Base-by-base conservation (phyloP, 371 early-diverging fungal species). In the Actinomucor elegans region DNA sequence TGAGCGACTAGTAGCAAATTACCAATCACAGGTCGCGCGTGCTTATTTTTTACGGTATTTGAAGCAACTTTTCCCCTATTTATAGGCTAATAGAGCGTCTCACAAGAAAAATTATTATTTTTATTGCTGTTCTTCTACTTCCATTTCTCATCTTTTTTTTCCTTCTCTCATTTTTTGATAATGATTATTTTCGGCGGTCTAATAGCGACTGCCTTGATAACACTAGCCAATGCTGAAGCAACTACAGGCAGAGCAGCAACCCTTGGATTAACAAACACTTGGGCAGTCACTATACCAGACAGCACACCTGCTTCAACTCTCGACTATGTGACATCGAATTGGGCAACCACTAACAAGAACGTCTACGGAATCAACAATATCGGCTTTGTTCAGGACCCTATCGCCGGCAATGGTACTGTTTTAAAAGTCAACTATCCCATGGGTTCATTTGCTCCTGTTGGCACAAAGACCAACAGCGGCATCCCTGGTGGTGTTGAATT, bases 401-500 rank as follows among this genome's bases (percentile, higher is more conserved):
- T 57, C 14, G 36, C 14, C 6, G n/a, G 15, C 0, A 57, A 52
- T 51, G 24, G 28, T 33, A 28, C 44, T n/a, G 60, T 52, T 9
- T 28, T 65, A 1, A 46, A 52, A 44, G 56, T 59, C 8, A 29
- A 42, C 2, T 65, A 65, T 48, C 55, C 55, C 24, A 32, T 51
- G 8, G 60, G 60, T 31, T 64, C 64, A 1, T 73, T 50, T 34
- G 53, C 55, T 17, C 64, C 59, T 21, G 61, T 46, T 37, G 77
- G 67, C 12, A 57, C 52, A 18, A 64, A 37, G 24, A 59, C 26
- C 20, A 47, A 53, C 18, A 59, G 44, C n/a, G 77, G 79, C 40
- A 54, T 73, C 15, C 37, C 60, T 1, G 81, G 81, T 52, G 74
- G 74, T 3, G 37, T 63, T 9, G 80, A 84, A 77, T 44, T 84